A percentile compares a stretch with the other conserved stretches of the same genome.
phyloP scores from a whole-genome alignment of 202 grass and related monocot genomes.

The Digitaria exilis region DNA sequence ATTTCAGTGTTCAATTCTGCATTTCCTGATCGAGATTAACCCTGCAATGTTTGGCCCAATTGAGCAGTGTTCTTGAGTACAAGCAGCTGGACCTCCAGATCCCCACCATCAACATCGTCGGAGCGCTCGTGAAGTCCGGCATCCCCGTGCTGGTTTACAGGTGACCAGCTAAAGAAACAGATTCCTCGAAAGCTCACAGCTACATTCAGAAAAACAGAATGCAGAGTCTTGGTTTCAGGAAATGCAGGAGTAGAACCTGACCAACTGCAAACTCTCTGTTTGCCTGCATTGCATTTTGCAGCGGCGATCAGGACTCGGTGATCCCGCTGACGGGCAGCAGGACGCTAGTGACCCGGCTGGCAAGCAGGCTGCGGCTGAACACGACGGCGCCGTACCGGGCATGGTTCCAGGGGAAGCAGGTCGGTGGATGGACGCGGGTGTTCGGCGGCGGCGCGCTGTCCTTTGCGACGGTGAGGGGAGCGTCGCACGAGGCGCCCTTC shows the following conservation, averaged over 20 bases:
- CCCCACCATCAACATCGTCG: conserved; percentile 71
- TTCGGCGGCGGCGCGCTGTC: conserved; percentile 66
- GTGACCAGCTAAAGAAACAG: conserved; percentile 23
- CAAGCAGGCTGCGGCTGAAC: conserved; percentile 66
- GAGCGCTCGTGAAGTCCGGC: conserved; percentile 62
- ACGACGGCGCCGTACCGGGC: conserved; percentile 72
- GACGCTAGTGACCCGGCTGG: conserved; percentile 70
- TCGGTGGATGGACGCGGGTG: conserved; percentile 89
- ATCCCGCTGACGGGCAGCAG: conserved; percentile 86
- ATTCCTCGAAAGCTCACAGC: no score
- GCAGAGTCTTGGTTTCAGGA: not conserved
- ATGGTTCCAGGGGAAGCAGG: conserved; percentile 93
- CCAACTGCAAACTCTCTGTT: not conserved
- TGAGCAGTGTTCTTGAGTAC: conserved; percentile 86
- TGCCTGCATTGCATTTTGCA: conserved; percentile 33
- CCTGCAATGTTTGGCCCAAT: not conserved
- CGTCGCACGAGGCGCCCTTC: conserved; percentile 92
- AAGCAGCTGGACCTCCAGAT: conserved; percentile 79
- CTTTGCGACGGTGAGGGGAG: conserved; percentile 79
- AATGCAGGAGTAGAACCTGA: not conserved
- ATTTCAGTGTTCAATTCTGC: not conserved
- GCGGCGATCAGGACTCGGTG: conserved; percentile 91
- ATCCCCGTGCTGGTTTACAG: conserved; percentile 85
- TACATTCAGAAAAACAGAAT: no score
- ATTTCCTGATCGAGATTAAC: not conserved